Evolutionary conservation across 2,329 filamentous ascomycete species (phyloP).

Genomic region (Fusarium continuum): DNA sequence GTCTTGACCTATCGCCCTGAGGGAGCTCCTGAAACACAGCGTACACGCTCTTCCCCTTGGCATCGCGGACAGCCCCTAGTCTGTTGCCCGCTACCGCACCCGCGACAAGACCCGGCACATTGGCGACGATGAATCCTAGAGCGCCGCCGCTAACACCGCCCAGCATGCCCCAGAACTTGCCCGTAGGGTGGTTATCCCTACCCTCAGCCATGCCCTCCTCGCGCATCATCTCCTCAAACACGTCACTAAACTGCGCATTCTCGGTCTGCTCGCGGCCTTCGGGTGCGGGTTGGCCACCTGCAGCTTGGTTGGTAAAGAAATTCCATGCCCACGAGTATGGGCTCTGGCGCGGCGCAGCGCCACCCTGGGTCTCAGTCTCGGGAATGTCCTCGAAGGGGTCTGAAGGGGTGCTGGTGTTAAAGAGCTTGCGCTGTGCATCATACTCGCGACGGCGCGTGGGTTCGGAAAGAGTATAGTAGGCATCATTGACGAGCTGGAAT

Average conservation of each 20-base stretch:
- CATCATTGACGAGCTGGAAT: constrained; percentile 92
- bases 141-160: constrained; percentile 88
- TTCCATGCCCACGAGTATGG: constrained; percentile 83
- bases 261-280: constrained; percentile 64
- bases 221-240: constrained; percentile 90
- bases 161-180: constrained; percentile 85
- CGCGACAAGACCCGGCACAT: constrained; percentile 87
- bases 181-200: constrained; percentile 66
- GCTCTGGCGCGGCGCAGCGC: constrained; percentile 52
- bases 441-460: constrained; percentile 80
- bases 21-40: constrained; percentile 88
- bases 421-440: constrained; percentile 68
- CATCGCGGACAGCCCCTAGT: constrained; percentile 88
- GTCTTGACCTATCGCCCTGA: constrained; percentile 78
- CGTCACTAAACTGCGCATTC: constrained; percentile 85
- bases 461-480: constrained; percentile 92
- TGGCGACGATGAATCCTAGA: constrained; percentile 94
- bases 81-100: constrained; percentile 93
- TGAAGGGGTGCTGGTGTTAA: constrained; percentile 43
- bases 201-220: constrained; percentile 85
- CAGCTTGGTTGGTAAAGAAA: constrained; percentile 58
- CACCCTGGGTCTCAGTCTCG: constrained; percentile 48
- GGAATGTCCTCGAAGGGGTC: constrained; percentile 57
- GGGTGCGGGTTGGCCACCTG: constrained; percentile 40
- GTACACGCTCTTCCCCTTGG: constrained; percentile 94